phyloP scores from a whole-genome alignment of 1,284 basidiomycete species.

The Hemileia vastatrix region DNA sequence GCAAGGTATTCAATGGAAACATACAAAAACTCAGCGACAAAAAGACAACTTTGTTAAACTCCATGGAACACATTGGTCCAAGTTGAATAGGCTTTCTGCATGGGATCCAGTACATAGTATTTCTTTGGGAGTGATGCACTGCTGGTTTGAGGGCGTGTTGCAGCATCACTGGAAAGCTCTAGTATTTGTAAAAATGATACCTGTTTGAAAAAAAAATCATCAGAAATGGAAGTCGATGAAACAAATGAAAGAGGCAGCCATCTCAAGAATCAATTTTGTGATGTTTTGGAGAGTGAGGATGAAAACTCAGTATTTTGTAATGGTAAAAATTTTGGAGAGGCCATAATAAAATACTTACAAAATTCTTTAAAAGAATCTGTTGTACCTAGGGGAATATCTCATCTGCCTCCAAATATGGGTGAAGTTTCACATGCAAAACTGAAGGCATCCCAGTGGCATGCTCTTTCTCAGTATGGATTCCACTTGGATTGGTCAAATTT shows the following conservation, averaged over 20 bases:
- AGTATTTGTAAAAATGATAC: background rate
- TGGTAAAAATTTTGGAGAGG: background rate
- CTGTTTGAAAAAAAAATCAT: background rate
- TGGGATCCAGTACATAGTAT: background rate
- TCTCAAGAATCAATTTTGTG: too few species aligned
- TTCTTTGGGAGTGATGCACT: background rate
- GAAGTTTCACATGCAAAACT: background rate
- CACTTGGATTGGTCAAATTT: too few species aligned
- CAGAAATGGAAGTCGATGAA: background rate
- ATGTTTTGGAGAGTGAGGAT: too few species aligned
- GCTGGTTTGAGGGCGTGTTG: background rate
- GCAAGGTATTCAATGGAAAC: too few species aligned
- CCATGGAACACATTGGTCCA: background rate
- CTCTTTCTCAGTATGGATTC: too few species aligned
- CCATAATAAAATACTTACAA: background rate
- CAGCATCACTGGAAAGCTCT: background rate
- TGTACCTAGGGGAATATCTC: background rate
- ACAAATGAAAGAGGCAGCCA: too few species aligned
- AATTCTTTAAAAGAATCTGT: background rate
- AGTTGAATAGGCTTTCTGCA: background rate
- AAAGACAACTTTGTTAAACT: too few species aligned
- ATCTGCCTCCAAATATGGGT: too few species aligned
- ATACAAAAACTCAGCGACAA: too few species aligned
- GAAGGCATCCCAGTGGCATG: background rate
- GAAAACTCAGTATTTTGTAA: too few species aligned